Evolutionary conservation across 768 basidiomycete genomes (phyloP).

Genomic region (Tylopilus cervinicoccineus): DNA sequence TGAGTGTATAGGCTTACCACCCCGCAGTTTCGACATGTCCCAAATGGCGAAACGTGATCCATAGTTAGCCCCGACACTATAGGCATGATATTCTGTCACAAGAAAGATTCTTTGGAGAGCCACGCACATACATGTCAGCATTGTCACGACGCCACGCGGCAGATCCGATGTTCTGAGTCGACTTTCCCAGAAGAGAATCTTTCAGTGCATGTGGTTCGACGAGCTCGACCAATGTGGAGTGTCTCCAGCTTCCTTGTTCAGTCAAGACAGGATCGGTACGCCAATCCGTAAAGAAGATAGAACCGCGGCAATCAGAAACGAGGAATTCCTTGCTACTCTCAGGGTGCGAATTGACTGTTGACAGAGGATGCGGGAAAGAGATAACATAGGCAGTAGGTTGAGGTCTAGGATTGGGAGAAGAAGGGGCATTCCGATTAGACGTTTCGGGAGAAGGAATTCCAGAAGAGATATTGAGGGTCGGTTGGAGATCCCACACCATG

Average conservation of each 20-base stretch:
- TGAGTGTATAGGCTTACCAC: constrained; percentile 66
- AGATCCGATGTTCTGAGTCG: constrained; percentile 49
- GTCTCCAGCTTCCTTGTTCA: constrained; percentile 53
- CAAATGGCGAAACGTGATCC: constrained; percentile 71
- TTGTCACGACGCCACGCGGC: constrained; percentile 71
- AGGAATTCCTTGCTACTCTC: constrained; percentile 74
- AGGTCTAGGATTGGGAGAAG: constrained; percentile 37
- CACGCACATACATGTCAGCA: constrained; percentile 61
- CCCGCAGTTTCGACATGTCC: constrained; percentile 68
- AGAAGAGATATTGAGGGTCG: constrained; percentile 44
- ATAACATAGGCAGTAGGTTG: constrained; percentile 80
- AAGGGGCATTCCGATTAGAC: constrained; percentile 28
- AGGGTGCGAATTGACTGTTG: constrained; percentile 65
- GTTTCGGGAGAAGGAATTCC: constrained; percentile 30
- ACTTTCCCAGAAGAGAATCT: constrained; percentile 44
- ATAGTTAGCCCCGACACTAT: constrained; percentile 71
- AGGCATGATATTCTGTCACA: background rate
- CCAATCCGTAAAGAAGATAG: constrained; percentile 81
- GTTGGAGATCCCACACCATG: constrained; percentile 84
- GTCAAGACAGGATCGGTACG: constrained; percentile 59
- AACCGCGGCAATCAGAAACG: constrained; percentile 70
- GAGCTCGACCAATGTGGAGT: constrained; percentile 65
- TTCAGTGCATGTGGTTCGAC: constrained; percentile 64
- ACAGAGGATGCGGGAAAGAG: constrained; percentile 68
- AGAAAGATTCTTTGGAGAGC: background rate